phyloP scores from a whole-genome alignment of 192 early-diverging fungal genomes.

The Coemansia sp. region DNA sequence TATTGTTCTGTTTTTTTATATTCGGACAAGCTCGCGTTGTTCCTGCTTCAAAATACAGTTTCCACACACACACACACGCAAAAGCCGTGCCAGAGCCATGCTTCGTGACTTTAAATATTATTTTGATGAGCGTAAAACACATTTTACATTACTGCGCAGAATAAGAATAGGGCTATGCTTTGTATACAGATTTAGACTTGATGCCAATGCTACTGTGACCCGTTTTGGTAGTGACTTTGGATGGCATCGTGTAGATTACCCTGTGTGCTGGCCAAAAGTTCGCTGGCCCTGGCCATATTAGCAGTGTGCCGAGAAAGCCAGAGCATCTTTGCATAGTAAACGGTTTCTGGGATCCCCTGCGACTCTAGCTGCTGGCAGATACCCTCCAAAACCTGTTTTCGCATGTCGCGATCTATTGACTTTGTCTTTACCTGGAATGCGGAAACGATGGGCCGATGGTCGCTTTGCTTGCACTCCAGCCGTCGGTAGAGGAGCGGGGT shows the following conservation, averaged over 20 bases:
- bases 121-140: too few relatives aligned
- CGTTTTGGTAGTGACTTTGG: conserved; percentile 1
- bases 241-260: conserved; percentile 32
- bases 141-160: too few relatives aligned
- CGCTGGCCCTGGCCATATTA: conserved; percentile 17
- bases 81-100: too few relatives aligned
- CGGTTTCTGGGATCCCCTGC: conserved; percentile 42
- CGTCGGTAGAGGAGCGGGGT: conserved; percentile 62
- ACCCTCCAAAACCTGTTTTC: conserved; percentile 49
- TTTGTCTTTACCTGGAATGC: conserved; percentile 66
- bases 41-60: too few relatives aligned
- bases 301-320: conserved; percentile 38
- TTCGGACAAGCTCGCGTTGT: too few relatives aligned
- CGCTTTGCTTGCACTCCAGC: conserved; percentile 70
- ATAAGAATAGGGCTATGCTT: too few relatives aligned
- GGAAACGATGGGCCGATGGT: conserved; percentile 83
- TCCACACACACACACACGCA: too few relatives aligned
- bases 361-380: conserved; percentile 55
- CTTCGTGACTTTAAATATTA: too few relatives aligned
- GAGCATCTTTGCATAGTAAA: conserved; percentile 28
- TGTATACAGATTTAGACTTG: too few relatives aligned
- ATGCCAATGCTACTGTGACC: conserved; percentile 2
- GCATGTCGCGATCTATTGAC: conserved; percentile 56
- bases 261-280: conserved; percentile 20
- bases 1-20: too few relatives aligned